Percentiles rank a stretch among this genome's conserved stretches.
These are phyloP conservation scores for Diphasiastrum complanatum DNA, from an alignment of 83 land plant genomes.

Conservation along the genomic window DNA sequence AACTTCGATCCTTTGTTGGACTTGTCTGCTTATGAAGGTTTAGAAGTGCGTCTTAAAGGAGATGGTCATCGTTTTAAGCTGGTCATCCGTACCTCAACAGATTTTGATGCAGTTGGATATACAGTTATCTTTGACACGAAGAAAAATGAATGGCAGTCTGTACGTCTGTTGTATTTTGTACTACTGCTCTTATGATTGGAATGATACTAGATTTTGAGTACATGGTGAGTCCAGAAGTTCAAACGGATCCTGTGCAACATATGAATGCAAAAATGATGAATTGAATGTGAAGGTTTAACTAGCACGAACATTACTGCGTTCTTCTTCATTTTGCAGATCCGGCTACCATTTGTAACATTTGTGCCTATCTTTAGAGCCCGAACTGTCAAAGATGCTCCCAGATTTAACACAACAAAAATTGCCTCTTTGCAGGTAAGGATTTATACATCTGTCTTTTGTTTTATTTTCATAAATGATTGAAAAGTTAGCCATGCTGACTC, in stretches of 20 bases:
- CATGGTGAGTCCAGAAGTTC: not conserved
- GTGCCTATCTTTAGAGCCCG: conserved; percentile 89
- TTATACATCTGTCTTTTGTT: conserved; percentile 3
- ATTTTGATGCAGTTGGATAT: conserved; percentile 96
- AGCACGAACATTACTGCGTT: no score
- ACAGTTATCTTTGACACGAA: conserved; percentile 82
- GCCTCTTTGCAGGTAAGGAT: conserved; percentile 65
- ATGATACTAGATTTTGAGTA: not conserved
- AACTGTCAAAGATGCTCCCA: conserved; percentile 70
- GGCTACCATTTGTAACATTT: conserved; percentile 73
- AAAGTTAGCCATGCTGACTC: not conserved
- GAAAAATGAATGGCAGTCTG: conserved; percentile 79
- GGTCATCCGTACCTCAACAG: conserved; percentile 73
- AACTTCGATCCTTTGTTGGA: conserved; percentile 70
- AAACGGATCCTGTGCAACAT: not conserved
- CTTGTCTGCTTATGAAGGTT: conserved; percentile 89
- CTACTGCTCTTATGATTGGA: not conserved
- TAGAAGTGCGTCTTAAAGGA: conserved; percentile 78
- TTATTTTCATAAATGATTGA: not conserved
- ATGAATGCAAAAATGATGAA: not conserved
- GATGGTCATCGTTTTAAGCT: conserved; percentile 91
- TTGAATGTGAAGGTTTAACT: no score
- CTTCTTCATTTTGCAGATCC: conserved; percentile 35
- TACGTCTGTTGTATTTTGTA: no score
- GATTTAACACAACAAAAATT: conserved; percentile 63